These are phyloP conservation scores for Cyphellophora europaea DNA, from an alignment of 2,329 filamentous ascomycete species.

Conservation along the genomic window DNA sequence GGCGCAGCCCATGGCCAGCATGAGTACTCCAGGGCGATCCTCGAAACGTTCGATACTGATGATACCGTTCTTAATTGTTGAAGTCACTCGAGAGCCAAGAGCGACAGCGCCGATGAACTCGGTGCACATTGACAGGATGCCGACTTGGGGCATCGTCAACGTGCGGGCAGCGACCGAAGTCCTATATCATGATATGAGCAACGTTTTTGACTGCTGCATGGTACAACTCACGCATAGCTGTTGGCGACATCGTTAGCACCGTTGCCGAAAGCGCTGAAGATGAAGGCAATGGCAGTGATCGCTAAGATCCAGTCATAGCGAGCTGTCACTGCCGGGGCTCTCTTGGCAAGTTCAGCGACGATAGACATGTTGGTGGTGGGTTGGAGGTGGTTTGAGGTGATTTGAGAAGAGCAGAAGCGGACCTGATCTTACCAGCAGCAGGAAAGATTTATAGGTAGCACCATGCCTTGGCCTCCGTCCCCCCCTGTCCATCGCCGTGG, in stretches of 20 bases:
- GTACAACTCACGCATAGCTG: conserved; percentile 44
- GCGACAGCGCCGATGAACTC: conserved; percentile 41
- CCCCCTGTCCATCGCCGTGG: too few relatives aligned
- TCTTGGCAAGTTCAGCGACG: too few relatives aligned
- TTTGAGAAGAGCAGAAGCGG: too few relatives aligned
- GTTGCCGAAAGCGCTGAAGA: conserved; percentile 27
- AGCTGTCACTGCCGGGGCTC: conserved; percentile 8
- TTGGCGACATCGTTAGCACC: conserved; percentile 45
- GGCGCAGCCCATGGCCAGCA: conserved; percentile 30
- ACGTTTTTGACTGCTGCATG: too few relatives aligned
- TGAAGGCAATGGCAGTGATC: conserved; percentile 28
- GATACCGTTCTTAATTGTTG: conserved; percentile 35
- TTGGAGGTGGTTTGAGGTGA: too few relatives aligned
- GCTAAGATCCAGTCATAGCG: conserved; percentile 32
- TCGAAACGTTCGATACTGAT: conserved; percentile 29
- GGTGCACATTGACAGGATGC: conserved; percentile 38
- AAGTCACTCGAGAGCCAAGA: conserved; percentile 37
- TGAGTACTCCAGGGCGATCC: conserved; percentile 25
- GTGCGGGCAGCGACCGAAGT: conserved; percentile 43
- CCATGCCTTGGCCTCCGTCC: too few relatives aligned
- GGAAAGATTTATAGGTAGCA: too few relatives aligned
- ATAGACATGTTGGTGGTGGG: too few relatives aligned
- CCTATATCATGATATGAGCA: too few relatives aligned
- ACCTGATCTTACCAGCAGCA: too few relatives aligned
- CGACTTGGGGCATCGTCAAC: conserved; percentile 43